Evolutionary conservation across 345 rosid genomes (phyloP), one percentile per base, ranked within the genome.

Genomic region (Eucalyptus paniculata): DNA sequence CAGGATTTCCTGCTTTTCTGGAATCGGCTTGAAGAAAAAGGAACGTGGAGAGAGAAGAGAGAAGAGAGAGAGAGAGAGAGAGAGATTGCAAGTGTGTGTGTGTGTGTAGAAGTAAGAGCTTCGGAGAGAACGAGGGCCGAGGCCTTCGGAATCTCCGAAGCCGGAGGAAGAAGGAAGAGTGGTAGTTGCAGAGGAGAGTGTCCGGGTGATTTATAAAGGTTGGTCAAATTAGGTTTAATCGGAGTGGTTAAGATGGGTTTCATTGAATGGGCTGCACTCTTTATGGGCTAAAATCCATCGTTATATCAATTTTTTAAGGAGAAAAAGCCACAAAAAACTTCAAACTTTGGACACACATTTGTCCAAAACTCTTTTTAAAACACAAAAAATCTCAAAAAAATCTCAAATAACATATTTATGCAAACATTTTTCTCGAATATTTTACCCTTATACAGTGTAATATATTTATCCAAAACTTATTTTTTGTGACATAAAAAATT

Each of bases 111-210:
- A 37, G 17, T 13, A 92, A 62, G 62, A 87, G 28, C 95, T 89
- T 94, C 89, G 97, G 95, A 93, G 90, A 91, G 93, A 90, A 88
- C 98, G 96, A 95, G 91, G 92, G 87, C 60, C 44, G 47, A 90
- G 91, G 56, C 96, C 93, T 91, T 95, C 89, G 97, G 94, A 95
- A 95, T 95, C 95, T 94, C 96, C 95, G 96, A 95, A 96, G 93
- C 97, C 96, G 92, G 1, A 54, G 47, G 88, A 58, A 87, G 88
- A 86, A 50, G 72, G 47, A 86, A 40, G 83, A 34, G 14, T n/a
- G n/a, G 47, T 77, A 34, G 82, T 9, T 72, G 82, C 44, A 9
- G 82, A 5, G 23, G 26, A 72, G 26, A 34, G 23, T 10, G 30
- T 40, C 9, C 8, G 47, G 47, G 47, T 21, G 30, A 40, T 21